phyloP scores from a whole-genome alignment of 495 filamentous ascomycete species.

The Penicillium nucicola region DNA sequence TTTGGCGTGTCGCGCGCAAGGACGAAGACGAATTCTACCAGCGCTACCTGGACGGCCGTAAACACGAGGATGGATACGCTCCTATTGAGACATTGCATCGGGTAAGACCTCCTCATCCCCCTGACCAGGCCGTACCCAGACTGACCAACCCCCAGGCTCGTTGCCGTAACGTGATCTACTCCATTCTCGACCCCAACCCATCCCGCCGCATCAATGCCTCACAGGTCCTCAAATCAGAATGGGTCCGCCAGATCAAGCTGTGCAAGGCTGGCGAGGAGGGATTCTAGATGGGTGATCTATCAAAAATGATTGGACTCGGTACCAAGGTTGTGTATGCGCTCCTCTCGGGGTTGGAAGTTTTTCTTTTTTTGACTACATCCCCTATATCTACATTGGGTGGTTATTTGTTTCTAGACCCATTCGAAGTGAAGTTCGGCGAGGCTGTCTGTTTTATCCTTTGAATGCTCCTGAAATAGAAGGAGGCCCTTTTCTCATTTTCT shows the following conservation, averaged over 20 bases:
- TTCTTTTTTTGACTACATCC: too few relatives aligned
- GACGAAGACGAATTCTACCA: slow-evolving; percentile 97
- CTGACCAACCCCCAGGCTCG: slow-evolving; percentile 67
- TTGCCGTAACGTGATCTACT: slow-evolving; percentile 98
- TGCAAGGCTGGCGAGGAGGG: slow-evolving; percentile 97
- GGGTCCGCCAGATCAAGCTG: slow-evolving; percentile 93
- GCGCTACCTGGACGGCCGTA: slow-evolving; percentile 85
- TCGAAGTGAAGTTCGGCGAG: slow-evolving; percentile 8
- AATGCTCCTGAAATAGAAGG: slow-evolving; percentile 27
- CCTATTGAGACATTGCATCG: slow-evolving; percentile 95
- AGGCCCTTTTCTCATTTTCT: slow-evolving; percentile 23
- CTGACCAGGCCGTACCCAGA: slow-evolving; percentile 7
- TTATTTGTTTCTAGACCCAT: slow-evolving; percentile 28
- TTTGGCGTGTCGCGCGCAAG: slow-evolving; percentile 93
- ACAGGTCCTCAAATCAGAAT: slow-evolving; percentile 96
- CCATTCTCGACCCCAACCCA: slow-evolving; percentile 91
- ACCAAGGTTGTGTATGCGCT: background rate
- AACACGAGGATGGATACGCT: slow-evolving; percentile 90
- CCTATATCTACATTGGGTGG: slow-evolving; percentile 26
- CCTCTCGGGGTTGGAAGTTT: slow-evolving; percentile 1
- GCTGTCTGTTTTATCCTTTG: slow-evolving; percentile 17
- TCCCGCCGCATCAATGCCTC: slow-evolving; percentile 89
- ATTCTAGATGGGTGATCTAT: slow-evolving; percentile 40
- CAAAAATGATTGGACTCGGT: background rate
- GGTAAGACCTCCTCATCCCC: slow-evolving; percentile 56